These are phyloP conservation scores for Dispira simplex DNA, from an alignment of 192 early-diverging fungal species.

Conservation along the genomic window DNA sequence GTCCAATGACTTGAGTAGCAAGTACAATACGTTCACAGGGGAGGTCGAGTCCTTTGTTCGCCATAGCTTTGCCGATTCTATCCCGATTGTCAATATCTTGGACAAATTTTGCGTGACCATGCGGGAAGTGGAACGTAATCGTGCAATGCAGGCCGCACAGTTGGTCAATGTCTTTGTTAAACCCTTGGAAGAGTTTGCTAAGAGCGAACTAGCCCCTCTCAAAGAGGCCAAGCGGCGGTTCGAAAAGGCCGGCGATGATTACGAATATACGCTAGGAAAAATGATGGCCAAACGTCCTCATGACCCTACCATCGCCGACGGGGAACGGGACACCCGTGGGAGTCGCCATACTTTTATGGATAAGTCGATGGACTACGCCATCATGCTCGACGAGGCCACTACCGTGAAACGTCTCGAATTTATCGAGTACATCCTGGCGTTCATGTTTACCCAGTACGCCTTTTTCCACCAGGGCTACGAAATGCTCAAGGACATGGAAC, in stretches of 20 bases:
- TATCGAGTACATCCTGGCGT: slow-evolving; percentile 43
- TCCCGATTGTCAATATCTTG: neutral
- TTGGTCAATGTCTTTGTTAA: slow-evolving; percentile 50
- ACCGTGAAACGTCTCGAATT: slow-evolving; percentile 64
- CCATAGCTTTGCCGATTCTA: neutral
- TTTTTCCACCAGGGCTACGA: slow-evolving; percentile 75
- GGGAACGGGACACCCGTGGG: slow-evolving; percentile 15
- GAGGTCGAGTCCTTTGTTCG: neutral
- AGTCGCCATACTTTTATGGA: slow-evolving; percentile 11
- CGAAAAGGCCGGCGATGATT: slow-evolving; percentile 43
- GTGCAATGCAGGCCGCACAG: slow-evolving; percentile 32
- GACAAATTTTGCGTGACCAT: slow-evolving; percentile 5
- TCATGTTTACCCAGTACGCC: slow-evolving; percentile 70
- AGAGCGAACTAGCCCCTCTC: slow-evolving; percentile 22
- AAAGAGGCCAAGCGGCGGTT: slow-evolving; percentile 42
- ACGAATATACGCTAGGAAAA: slow-evolving; percentile 33
- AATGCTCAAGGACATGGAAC: slow-evolving; percentile 62
- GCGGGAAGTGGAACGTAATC: slow-evolving; percentile 26
- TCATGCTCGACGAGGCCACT: slow-evolving; percentile 56
- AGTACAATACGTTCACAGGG: slow-evolving; percentile 5
- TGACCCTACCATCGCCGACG: slow-evolving; percentile 39
- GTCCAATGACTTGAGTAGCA: neutral
- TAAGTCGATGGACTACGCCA: slow-evolving; percentile 32
- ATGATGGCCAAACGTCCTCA: slow-evolving; percentile 44
- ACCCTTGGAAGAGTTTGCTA: slow-evolving; percentile 46